Conservation (phyloP, 768 basidiomycete species). For the Pleurotus cornucopiae region DNA sequence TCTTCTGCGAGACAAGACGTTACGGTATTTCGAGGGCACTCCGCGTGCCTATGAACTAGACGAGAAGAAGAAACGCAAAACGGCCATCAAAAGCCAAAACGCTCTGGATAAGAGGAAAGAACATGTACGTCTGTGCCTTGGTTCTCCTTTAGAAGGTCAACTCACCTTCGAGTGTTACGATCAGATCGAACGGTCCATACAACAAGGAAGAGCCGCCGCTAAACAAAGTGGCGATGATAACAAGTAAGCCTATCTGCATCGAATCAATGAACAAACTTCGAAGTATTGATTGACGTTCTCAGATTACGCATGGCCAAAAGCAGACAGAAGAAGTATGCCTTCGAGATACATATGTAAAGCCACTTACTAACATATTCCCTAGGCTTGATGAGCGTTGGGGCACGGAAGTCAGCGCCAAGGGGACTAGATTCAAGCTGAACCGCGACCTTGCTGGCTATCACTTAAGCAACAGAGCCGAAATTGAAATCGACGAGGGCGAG, state of each 20-base stretch:
- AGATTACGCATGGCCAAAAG: slow-evolving; percentile 45
- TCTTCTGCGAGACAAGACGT: slow-evolving; percentile 46
- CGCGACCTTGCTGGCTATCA: slow-evolving; percentile 39
- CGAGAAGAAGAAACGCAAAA: slow-evolving; percentile 39
- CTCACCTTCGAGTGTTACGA: neutral
- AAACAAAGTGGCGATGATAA: slow-evolving; percentile 63
- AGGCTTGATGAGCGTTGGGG: slow-evolving; percentile 33
- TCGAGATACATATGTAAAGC: neutral
- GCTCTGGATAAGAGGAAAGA: slow-evolving; percentile 38
- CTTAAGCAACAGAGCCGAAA: slow-evolving; percentile 29
- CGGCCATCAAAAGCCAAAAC: slow-evolving; percentile 41
- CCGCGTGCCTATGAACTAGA: slow-evolving; percentile 46
- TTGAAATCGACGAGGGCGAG: slow-evolving; percentile 36
- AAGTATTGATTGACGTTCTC: slow-evolving; percentile 10
- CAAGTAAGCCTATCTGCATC: slow-evolving; percentile 19
- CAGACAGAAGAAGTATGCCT: slow-evolving; percentile 46
- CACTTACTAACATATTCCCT: neutral
- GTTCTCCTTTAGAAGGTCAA: neutral
- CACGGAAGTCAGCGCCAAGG: slow-evolving; percentile 31
- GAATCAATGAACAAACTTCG: neutral
- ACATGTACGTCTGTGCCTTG: slow-evolving; percentile 11
- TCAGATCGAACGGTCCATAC: slow-evolving; percentile 53
- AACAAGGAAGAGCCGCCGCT: slow-evolving; percentile 43
- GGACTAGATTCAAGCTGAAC: slow-evolving; percentile 53
- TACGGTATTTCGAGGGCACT: slow-evolving; percentile 56